Evolutionary conservation across 306 rosid genomes (phyloP), one percentile per base, ranked within the genome.

Genomic region (Prunus dulcis): DNA sequence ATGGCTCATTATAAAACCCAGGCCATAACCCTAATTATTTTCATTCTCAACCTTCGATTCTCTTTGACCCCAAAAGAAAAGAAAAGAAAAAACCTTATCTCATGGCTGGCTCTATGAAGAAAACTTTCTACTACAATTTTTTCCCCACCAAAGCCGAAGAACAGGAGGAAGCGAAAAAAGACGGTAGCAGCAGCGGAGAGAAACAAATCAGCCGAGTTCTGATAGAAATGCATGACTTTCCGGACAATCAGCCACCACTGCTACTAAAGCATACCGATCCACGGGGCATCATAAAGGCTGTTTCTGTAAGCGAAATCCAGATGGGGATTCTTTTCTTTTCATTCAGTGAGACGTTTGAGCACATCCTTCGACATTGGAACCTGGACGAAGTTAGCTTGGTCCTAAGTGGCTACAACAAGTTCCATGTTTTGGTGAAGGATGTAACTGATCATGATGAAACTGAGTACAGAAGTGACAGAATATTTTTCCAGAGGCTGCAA

Each of bases 81-180:
- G 22, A 56, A 20, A 60, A 25, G 3, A 12, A 5, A n/a, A 55
- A n/a, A 9, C 12, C 11, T 20, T 19, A 20, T 13, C 65, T 56
- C 17, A 53, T 7, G 49, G 63, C 13, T n/a, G 20, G 9, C 20
- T 27, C 22, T 55, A 72, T 41, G 66, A 72, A 57, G 76, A 72
- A 72, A 41, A 72, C 43, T 10, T 57, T 57, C 23, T 72, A 56
- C 76, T 72, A 56, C 67, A 57, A 72, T 15, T 56, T 72, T 45
- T 20, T 56, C 8, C 53, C 66, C n/a, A 41, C 76, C n/a, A 72
- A 72, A 46, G 76, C 45, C 4, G 67, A 72, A 57, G 76, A 56
- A 1, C 62, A 13, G 43, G 58, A 38, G 41, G 27, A 20, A 52
- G 67, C 41, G 4, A 15, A 45, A 22, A 38, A 4, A 22, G 4